Percentiles rank a stretch among this genome's conserved stretches.
Evolutionary conservation across 2,329 filamentous ascomycete genomes (phyloP).

Genomic region (Lachnellula hyalina): DNA sequence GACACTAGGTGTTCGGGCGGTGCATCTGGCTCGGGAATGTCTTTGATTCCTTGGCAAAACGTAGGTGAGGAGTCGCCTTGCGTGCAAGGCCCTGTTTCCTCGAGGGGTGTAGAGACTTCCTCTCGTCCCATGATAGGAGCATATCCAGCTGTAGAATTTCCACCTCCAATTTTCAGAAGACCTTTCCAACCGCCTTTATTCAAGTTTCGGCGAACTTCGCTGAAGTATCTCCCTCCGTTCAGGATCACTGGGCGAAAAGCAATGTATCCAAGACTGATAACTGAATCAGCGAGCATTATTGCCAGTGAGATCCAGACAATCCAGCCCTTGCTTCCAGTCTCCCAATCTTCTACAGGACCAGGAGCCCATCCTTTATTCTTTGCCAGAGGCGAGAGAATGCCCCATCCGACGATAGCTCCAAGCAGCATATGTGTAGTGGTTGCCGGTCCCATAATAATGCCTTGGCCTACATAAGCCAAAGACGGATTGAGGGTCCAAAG

Average conservation of each 20-base stretch:
- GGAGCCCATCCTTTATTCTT: slow-evolving; percentile 86
- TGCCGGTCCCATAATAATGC: slow-evolving; percentile 95
- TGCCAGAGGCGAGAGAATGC: slow-evolving; percentile 79
- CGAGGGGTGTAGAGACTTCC: slow-evolving; percentile 14
- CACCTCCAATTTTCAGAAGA: slow-evolving; percentile 16
- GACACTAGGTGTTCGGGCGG: slow-evolving; percentile 78
- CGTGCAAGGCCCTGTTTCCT: slow-evolving; percentile 4
- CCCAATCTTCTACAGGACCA: slow-evolving; percentile 82
- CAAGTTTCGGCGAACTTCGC: slow-evolving; percentile 23
- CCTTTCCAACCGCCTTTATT: slow-evolving; percentile 28
- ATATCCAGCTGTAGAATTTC: slow-evolving; percentile 24
- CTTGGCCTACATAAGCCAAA: slow-evolving; percentile 94
- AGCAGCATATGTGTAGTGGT: slow-evolving; percentile 95
- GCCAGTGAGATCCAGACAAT: slow-evolving; percentile 95
- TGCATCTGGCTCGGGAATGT: slow-evolving; percentile 60
- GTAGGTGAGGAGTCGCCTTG: background rate
- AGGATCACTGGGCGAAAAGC: slow-evolving; percentile 57
- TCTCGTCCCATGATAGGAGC: slow-evolving; percentile 21
- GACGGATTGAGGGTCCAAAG: slow-evolving; percentile 96
- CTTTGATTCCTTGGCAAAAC: slow-evolving; percentile 19
- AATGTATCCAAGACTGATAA: slow-evolving; percentile 81
- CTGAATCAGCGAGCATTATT: slow-evolving; percentile 92
- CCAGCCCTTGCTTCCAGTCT: slow-evolving; percentile 92
- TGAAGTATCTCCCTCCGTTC: slow-evolving; percentile 37
- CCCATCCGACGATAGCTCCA: slow-evolving; percentile 87